Evolutionary conservation across 345 rosid species (phyloP), one percentile per base, ranked within the genome.

Genomic region (Murraya koenigii): DNA sequence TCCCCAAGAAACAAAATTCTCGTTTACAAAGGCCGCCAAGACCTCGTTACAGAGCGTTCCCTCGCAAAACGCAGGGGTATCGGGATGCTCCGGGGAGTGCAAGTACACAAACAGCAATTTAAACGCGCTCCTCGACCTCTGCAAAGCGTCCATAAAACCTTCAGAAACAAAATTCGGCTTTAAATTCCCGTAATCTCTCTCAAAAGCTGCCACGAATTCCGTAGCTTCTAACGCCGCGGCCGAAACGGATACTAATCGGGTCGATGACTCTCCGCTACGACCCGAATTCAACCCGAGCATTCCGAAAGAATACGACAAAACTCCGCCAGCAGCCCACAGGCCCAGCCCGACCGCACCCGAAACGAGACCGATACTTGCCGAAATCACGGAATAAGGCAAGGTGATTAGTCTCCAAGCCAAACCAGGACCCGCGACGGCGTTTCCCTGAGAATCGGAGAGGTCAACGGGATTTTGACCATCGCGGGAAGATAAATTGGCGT

Each of bases 71-170:
- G 44, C 65, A 6, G 91, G 91, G 13, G 98, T 87, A 77, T 97
- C 98, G 1, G 94, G 97, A 79, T 97, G 99, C 76, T 97, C 99
- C 1, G 97, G 97, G 5, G 99, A 97, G 81, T 97, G 99, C 90
- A 97, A 86, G 79, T 97, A 97, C 75, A 94, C 97, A 38, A 97
- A 97, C 67, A 97, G 56, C 55, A 97, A 82, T 86, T 94, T 97
- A 54, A 82, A 97, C 47, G 74, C 86, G 14, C 74, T 87, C 81
- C 99, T 89, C 28, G 99, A 94, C 78, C 93, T 78, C 83, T 91
- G 97, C 62, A 97, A 83, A 22, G 99, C 98, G 59, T 97, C 99
- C 98, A 93, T 92, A 71, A 97, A 97, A 30, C 97, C 98, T 81
- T 92, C 97, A 0, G 80, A 17, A 1, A 94, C 95, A 68, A 97